phyloP scores from a whole-genome alignment of 225 moss, liverwort and hornwort genomes.

The Antitrichia curtipendula region DNA sequence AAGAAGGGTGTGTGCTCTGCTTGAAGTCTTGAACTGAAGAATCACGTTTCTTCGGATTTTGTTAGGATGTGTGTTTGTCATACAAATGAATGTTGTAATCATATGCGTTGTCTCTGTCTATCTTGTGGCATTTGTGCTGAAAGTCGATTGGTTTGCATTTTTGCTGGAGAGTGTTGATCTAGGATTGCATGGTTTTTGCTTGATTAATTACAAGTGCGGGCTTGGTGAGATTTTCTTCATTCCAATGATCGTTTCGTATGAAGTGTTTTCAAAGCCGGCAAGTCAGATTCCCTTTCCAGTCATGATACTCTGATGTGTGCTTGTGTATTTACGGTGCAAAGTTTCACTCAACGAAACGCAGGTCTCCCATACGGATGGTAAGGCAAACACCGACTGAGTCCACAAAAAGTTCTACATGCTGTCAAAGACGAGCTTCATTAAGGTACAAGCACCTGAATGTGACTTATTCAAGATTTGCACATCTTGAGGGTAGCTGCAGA shows the following conservation, averaged over 20 bases:
- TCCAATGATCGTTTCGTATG: neutral
- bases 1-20: neutral
- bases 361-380: neutral
- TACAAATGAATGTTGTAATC: neutral
- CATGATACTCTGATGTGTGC: neutral
- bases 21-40: neutral
- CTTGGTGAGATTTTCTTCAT: neutral
- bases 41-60: neutral
- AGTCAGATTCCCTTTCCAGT: neutral
- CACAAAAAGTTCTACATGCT: neutral
- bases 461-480: no score
- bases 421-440: no score
- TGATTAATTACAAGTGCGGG: no score
- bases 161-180: neutral
- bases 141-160: neutral
- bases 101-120: neutral
- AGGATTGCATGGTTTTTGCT: neutral
- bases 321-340: neutral
- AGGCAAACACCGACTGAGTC: neutral
- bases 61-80: neutral
- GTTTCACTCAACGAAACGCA: neutral
- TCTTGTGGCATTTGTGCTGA: neutral
- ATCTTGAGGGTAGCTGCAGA: no score
- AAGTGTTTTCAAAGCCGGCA: neutral
- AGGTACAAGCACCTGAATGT: no score